Percentiles rank a stretch among this genome's conserved stretches.
Evolutionary conservation across 164 flowering plant genomes (phyloP).

Genomic region (Aristolochia fimbriata): DNA sequence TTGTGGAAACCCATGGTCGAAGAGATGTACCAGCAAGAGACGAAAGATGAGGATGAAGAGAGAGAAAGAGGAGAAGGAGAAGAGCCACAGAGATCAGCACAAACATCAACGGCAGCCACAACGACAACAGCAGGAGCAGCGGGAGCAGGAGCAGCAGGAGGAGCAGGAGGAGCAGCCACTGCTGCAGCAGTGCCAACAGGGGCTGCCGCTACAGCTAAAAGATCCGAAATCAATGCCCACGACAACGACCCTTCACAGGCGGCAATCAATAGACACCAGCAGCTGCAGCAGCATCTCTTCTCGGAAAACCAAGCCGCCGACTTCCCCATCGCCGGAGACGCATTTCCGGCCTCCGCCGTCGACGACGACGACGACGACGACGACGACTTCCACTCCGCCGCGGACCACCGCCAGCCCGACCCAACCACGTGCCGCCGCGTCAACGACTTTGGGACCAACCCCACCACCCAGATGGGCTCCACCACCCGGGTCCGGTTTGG

Average conservation of each 20-base stretch:
- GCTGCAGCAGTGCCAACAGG: conserved; percentile 6
- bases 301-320: background rate
- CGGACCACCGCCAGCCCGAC: conserved; percentile 3
- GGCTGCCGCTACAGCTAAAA: conserved; percentile 16
- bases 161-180: conserved; percentile 9
- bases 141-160: conserved; percentile 7
- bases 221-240: conserved; percentile 26
- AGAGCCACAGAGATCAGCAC: conserved; percentile 5
- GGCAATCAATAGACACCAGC: conserved; percentile 25
- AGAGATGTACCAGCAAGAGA: conserved; percentile 45
- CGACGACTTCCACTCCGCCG: background rate
- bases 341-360: too few species aligned
- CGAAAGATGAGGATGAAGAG: conserved; percentile 19
- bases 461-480: background rate
- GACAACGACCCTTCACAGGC: conserved; percentile 32
- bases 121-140: conserved; percentile 7
- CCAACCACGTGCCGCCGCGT: background rate
- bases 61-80: conserved; percentile 1
- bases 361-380: background rate
- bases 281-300: conserved; percentile 9
- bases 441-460: conserved; percentile 35
- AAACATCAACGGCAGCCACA: conserved; percentile 13
- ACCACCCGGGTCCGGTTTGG: background rate
- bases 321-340: conserved; percentile 1
- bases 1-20: conserved; percentile 59